Evolutionary conservation across 495 filamentous ascomycete genomes (phyloP), one percentile per base, ranked within the genome.

Genomic region (Podospora pseudocomata): DNA sequence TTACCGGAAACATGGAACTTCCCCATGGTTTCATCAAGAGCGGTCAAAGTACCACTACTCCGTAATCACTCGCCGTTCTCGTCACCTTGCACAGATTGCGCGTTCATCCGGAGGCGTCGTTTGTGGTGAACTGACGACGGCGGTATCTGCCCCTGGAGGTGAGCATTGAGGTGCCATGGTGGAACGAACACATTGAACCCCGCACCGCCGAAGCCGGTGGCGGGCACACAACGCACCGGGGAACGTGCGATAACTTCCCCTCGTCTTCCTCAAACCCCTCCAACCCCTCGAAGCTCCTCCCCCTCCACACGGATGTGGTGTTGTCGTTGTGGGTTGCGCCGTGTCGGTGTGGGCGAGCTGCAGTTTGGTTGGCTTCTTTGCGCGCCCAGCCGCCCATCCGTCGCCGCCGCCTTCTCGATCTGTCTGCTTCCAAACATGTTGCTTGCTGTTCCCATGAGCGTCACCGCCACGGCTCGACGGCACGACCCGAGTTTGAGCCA

Each of bases 141-240:
- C 39, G 39, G 39, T 11, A 49, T 16, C 39, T 11, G 2, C 39
- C 13, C 39, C 15, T 16, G 13, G 15, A 49, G 5, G 39, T 6
- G 39, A 49, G 9, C 7, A 49, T 16, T 49, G 39, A 26, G 55
- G 23, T 58, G 23, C 18, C 55, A 58, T 58, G 23, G 55, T 20
- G 55, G 23, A 58, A 56, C 15, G 15, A 56, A 56, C 19, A 23
- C 23, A 1, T 23, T 23, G 55, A 58, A 26, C 61, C 32, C 32
- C 61, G 30, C 61, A 32, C 61, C 6, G 32, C 61, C 61, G 61
- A 63, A 63, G 30, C 30, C 61, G 61, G 18, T 62, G 60, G 27
- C 27, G 11, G 27, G 61, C 32, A 19, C 32, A 13, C 26, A 15
- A 23, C 13, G 61, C 55, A 26, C 5, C 5, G n/a, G 55, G 55